These are phyloP conservation scores for Marasmius fiardii DNA, from an alignment of 1,284 basidiomycete genomes.

Conservation along the genomic window DNA sequence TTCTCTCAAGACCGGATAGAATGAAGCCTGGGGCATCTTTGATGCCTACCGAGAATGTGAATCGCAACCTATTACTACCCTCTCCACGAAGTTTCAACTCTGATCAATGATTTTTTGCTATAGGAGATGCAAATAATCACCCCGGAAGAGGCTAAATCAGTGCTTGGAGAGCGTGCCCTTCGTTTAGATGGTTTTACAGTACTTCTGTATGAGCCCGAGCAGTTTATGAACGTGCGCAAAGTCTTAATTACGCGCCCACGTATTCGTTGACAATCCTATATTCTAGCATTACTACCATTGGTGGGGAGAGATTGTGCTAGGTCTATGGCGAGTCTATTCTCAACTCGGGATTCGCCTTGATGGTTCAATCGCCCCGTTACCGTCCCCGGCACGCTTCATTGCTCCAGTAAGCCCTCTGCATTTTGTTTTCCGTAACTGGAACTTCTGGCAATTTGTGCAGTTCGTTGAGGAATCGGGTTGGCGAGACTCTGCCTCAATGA, in stretches of 20 bases:
- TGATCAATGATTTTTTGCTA: neutral
- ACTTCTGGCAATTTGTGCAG: slow-evolving; percentile 19
- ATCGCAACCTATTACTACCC: neutral
- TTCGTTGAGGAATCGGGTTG: slow-evolving; percentile 25
- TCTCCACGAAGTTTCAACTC: too few species aligned
- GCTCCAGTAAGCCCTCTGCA: slow-evolving; percentile 28
- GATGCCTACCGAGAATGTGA: slow-evolving; percentile 23
- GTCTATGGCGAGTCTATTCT: slow-evolving; percentile 33
- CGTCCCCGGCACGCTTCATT: slow-evolving; percentile 29
- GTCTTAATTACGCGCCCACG: neutral
- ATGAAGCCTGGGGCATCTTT: slow-evolving; percentile 16
- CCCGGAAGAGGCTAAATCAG: slow-evolving; percentile 21
- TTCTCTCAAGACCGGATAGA: slow-evolving; percentile 16
- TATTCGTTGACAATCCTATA: neutral
- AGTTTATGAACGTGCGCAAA: slow-evolving; percentile 32
- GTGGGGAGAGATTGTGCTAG: slow-evolving; percentile 41
- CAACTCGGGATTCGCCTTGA: slow-evolving; percentile 10
- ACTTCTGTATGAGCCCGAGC: slow-evolving; percentile 32
- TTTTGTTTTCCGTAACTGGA: neutral
- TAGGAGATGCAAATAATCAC: slow-evolving; percentile 32
- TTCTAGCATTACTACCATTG: slow-evolving; percentile 40
- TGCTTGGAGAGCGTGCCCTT: slow-evolving; percentile 27
- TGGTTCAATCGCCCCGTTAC: slow-evolving; percentile 22
- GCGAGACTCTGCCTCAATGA: slow-evolving; percentile 32
- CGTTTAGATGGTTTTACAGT: slow-evolving; percentile 27